These are phyloP conservation scores for Backusella tuberculispora DNA, from an alignment of 192 early-diverging fungal genomes.

Conservation along the genomic window DNA sequence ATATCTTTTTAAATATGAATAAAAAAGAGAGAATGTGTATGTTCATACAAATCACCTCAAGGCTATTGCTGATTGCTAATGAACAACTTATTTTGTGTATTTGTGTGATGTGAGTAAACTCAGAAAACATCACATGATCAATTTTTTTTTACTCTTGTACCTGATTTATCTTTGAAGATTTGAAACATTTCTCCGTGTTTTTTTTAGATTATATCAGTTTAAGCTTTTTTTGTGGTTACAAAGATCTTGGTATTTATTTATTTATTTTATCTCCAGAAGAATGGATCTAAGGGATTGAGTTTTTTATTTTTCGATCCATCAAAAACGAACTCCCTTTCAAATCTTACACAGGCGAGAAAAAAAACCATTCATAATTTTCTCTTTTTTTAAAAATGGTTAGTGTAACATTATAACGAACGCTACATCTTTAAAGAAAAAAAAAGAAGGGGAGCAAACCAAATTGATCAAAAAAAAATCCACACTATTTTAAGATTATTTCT, in stretches of 20 bases:
- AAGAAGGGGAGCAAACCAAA: background rate
- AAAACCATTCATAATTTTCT: too few relatives aligned
- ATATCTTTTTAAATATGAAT: too few relatives aligned
- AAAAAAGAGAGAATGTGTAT: too few relatives aligned
- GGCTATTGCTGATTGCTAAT: too few relatives aligned
- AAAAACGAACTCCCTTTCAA: background rate
- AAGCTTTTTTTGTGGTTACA: background rate
- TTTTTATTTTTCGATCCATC: too few relatives aligned
- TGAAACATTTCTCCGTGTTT: background rate
- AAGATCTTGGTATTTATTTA: background rate
- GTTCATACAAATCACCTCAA: too few relatives aligned
- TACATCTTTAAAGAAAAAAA: background rate
- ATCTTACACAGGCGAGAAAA: too few relatives aligned
- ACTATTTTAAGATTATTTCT: constrained; percentile 1
- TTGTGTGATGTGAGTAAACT: too few relatives aligned
- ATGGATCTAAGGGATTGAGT: background rate
- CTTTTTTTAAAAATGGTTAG: background rate
- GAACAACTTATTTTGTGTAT: too few relatives aligned
- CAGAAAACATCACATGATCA: background rate
- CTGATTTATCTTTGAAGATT: background rate
- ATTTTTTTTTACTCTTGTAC: background rate
- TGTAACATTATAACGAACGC: background rate
- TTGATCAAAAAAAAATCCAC: background rate
- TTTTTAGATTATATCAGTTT: background rate
- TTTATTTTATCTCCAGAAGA: background rate